Evolutionary conservation across 768 basidiomycete species (phyloP), one percentile per base, ranked within the genome.

Genomic region (Pleurotus djamor): DNA sequence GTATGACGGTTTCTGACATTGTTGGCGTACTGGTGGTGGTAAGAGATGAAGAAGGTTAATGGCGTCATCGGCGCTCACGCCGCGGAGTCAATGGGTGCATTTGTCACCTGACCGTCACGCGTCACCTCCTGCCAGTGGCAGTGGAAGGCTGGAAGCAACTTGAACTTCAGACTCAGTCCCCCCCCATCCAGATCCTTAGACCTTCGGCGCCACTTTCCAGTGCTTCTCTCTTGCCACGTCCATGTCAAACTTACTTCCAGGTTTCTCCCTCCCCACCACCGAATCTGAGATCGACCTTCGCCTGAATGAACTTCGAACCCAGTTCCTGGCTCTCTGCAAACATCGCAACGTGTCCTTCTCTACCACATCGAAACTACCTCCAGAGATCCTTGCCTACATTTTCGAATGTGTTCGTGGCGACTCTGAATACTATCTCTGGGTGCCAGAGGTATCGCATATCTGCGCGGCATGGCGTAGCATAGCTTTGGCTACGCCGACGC

Each of bases 1-100:
- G 78, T 63, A 81, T 76, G 34, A 80, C 68, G 45, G 72, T 69
- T 16, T 80, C 78, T 36, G 60, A 38, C 58, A 64, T 56, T 28
- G 4, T 56, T 16, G 13, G 45, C 9, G 38, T 10, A n/a, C 13
- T 47, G 45, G 45, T 47, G 45, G 45, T 17, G 16, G 45, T 47
- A 2, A 17, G 45, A 47, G n/a, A 14, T 10, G 13, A 47, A 47
- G 45, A 17, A 10, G 41, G n/a, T 43, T 43, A 3, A 28, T 28
- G 21, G 21, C 21, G 21, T 28, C 21, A 28, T 28, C 21, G 21
- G 21, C 21, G 21, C 21, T 28, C 21, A n/a, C n/a, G n/a, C n/a
- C n/a, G 21, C 21, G 21, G 21, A 28, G 21, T 28, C 21, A 28
- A 28, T 28, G 21, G 21, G 21, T 28, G 21, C 21, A 28, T 28